Percentiles rank a stretch among this genome's conserved stretches.
Conservation (phyloP, 2,329 filamentous ascomycete genomes). For the Fusarium caatingaense region DNA sequence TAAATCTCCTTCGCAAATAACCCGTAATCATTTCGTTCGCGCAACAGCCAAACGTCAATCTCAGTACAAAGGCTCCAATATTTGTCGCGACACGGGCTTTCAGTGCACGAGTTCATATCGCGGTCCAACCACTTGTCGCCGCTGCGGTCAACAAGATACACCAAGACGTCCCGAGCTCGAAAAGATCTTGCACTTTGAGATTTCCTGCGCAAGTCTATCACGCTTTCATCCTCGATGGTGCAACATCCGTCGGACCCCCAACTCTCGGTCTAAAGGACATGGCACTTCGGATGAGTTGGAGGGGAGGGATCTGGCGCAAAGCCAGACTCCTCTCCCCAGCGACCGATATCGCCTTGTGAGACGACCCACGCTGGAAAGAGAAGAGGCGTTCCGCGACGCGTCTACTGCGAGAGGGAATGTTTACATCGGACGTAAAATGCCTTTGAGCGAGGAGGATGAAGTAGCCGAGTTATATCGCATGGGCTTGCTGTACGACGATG, state of each 20-base stretch:
- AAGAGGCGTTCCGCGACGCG: constrained; percentile 60
- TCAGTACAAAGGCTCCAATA: constrained; percentile 26
- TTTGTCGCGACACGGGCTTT: constrained; percentile 41
- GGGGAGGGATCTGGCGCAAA: constrained; percentile 51
- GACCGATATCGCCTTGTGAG: constrained; percentile 51
- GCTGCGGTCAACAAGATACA: constrained; percentile 32
- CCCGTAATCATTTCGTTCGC: constrained; percentile 49
- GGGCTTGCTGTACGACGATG: constrained; percentile 59
- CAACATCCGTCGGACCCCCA: constrained; percentile 16
- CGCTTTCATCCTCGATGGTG: constrained; percentile 27
- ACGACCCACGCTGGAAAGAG: constrained; percentile 57
- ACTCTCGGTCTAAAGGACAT: constrained; percentile 19
- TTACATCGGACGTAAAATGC: constrained; percentile 38
- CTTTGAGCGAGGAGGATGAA: constrained; percentile 50
- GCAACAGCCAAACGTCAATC: constrained; percentile 49
- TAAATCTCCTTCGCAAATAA: constrained; percentile 35
- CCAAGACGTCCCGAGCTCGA: constrained; percentile 39
- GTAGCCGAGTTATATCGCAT: constrained; percentile 57
- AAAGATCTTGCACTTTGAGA: constrained; percentile 33
- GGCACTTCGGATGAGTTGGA: constrained; percentile 46
- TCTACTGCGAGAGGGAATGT: constrained; percentile 52
- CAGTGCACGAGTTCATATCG: constrained; percentile 29
- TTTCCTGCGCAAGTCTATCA: constrained; percentile 3
- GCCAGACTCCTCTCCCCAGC: constrained; percentile 52
- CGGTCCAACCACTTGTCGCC: constrained; percentile 15